phyloP scores from a whole-genome alignment of 2,329 filamentous ascomycete genomes.

The Aspergillus oerlinghausenensis region DNA sequence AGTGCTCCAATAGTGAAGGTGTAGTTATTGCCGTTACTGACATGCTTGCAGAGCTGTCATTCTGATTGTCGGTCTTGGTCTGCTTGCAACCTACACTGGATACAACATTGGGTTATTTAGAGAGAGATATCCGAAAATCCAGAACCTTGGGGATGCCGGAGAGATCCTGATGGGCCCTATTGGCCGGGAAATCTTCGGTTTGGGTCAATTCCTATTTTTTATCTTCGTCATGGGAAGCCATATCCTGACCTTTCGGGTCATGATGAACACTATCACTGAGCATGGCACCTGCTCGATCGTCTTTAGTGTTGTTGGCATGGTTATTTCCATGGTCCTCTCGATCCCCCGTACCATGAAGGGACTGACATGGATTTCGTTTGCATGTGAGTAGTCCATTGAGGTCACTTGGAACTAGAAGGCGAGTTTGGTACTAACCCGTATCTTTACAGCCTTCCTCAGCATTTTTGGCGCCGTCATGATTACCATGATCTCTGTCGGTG shows the following conservation, averaged over 20 bases:
- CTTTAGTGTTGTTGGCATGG: constrained; percentile 55
- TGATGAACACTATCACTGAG: constrained; percentile 60
- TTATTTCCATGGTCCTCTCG: constrained; percentile 56
- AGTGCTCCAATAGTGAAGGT: constrained; percentile 4
- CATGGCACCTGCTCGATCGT: constrained; percentile 60
- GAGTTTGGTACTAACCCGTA: background rate
- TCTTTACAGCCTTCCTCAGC: constrained; percentile 52
- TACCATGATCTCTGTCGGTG: constrained; percentile 62
- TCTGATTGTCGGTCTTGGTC: constrained; percentile 50
- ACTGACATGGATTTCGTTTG: constrained; percentile 57
- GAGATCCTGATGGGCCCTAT: constrained; percentile 56
- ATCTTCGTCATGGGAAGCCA: constrained; percentile 67
- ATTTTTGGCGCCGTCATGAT: constrained; percentile 61
- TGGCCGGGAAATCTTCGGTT: constrained; percentile 59
- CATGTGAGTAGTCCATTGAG: constrained; percentile 38
- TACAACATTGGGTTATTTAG: constrained; percentile 58
- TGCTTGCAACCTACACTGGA: constrained; percentile 55
- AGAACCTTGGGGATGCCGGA: constrained; percentile 64
- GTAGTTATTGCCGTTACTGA: constrained; percentile 2
- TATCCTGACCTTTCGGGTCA: constrained; percentile 64
- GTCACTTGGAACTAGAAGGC: background rate
- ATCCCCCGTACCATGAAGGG: constrained; percentile 60
- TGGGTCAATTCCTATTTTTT: constrained; percentile 59
- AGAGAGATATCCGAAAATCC: constrained; percentile 53
- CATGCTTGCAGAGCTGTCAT: constrained; percentile 42